Percentiles rank a stretch among this genome's conserved stretches.
Evolutionary conservation across 345 rosid genomes (phyloP).

Genomic region (Gossypium turneri): DNA sequence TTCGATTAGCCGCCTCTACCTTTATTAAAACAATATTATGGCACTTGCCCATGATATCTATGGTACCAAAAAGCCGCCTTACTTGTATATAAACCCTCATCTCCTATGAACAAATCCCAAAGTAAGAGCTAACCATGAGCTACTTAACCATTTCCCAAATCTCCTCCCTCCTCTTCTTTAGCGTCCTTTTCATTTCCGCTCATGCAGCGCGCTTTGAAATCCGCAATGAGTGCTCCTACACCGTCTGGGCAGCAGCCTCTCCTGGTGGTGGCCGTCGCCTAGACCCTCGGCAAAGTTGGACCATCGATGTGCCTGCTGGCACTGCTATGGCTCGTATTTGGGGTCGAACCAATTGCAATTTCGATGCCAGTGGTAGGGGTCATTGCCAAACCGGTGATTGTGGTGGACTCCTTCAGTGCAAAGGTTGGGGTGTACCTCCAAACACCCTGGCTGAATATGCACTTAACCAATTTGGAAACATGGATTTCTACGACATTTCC

Average conservation of each 20-base stretch:
- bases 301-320: constrained; percentile 23
- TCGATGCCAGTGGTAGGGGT: constrained; percentile 23
- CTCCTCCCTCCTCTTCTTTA: background rate
- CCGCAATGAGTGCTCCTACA: constrained; percentile 28
- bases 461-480: constrained; percentile 43
- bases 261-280: constrained; percentile 46
- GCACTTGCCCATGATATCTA: background rate
- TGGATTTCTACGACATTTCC: constrained; percentile 50
- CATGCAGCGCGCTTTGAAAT: constrained; percentile 25
- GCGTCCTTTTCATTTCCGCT: constrained; percentile 19
- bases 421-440: constrained; percentile 49
- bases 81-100: background rate
- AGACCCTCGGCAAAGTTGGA: constrained; percentile 27
- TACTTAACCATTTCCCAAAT: background rate
- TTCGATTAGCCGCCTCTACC: background rate
- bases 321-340: constrained; percentile 36
- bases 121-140: constrained; percentile 1
- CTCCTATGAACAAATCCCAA: background rate
- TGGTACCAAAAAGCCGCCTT: background rate
- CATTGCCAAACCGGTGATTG: constrained; percentile 60
- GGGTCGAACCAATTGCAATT: constrained; percentile 38
- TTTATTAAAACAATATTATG: background rate
- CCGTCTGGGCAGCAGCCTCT: constrained; percentile 42
- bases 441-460: constrained; percentile 62
- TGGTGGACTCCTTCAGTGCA: constrained; percentile 38